Percentiles rank a stretch among this genome's conserved stretches.
These are phyloP conservation scores for Neofusicoccum parvum DNA, from an alignment of 2,329 filamentous ascomycete genomes.

Conservation along the genomic window DNA sequence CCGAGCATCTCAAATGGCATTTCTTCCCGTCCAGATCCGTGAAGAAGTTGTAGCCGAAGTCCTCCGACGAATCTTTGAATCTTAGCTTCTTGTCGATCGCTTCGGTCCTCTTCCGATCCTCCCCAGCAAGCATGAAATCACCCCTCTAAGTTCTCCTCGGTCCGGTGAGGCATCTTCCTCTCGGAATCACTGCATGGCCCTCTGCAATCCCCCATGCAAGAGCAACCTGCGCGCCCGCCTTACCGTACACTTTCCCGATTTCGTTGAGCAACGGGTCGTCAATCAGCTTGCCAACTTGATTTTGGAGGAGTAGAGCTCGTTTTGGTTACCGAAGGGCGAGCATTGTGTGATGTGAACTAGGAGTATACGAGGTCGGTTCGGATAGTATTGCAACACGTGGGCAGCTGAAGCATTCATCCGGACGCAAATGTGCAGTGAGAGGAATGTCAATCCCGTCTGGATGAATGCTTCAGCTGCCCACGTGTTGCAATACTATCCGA, in stretches of 20 bases:
- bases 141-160: conserved; percentile 37
- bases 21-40: conserved; percentile 60
- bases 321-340: conserved; percentile 78
- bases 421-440: no score
- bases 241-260: conserved; percentile 71
- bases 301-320: conserved; percentile 65
- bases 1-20: conserved; percentile 20
- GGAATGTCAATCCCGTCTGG: no score
- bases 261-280: conserved; percentile 65
- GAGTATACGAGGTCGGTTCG: no score
- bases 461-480: no score
- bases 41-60: conserved; percentile 63
- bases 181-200: conserved; percentile 79
- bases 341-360: conserved; percentile 79
- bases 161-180: conserved; percentile 38
- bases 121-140: conserved; percentile 61
- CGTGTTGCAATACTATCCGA: no score
- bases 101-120: conserved; percentile 53
- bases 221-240: conserved; percentile 79
- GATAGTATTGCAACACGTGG: no score
- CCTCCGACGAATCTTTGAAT: conserved; percentile 61
- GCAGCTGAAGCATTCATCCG: no score
- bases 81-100: conserved; percentile 61
- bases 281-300: conserved; percentile 64
- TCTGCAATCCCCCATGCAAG: conserved; percentile 86